Base-by-base conservation (phyloP, 495 filamentous ascomycete species). In the Neurospora sp. region DNA sequence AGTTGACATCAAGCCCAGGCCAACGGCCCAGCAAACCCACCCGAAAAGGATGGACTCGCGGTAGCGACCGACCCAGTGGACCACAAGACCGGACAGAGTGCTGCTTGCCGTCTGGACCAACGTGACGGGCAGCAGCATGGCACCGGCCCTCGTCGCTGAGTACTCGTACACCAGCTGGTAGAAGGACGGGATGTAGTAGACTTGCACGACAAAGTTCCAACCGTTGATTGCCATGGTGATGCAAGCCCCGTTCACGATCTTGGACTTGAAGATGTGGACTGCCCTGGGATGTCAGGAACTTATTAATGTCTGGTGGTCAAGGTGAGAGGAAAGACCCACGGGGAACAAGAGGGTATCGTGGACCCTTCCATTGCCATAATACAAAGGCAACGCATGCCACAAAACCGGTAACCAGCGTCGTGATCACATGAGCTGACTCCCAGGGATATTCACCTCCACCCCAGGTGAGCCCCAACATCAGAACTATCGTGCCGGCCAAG, bases 151-250 rank as follows among this genome's bases (percentile, higher is more conserved):
- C 2, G 86, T 84, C 0, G 86, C 82, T 1, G 85, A 85, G 71
- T 88, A 88, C 5, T 80, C 82, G 72, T 86, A 87, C 1, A 85
- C 85, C 72, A 89, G 78, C 75, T 89, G 86, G 73, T 86, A 89
- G 74, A 88, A 88, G 8, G 84, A 84, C 8, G 87, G 86, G 46
- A 88, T 85, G 71, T 87, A 88, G 76, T 88, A 88, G 3, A 86
- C 79, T 75, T 88, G 86, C 2, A 86, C 84, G 40, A 87, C 75
- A 72, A 87, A 86, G 72, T 86, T 86, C 86, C 87, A 88, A 4
- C 86, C 86, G 46, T 86, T 85, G 71, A 88, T 82, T 48, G 86
- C 86, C 85, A 87, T 87, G 27, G 86, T 88, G 18, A 87, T 72
- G 71, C 82, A 86, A 3, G 85, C 84, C 5, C 87, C 87, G 72